A percentile compares a stretch with the other conserved stretches of the same genome.
phyloP scores from a whole-genome alignment of 2,329 filamentous ascomycete species.

The Pseudogymnoascus sp. region DNA sequence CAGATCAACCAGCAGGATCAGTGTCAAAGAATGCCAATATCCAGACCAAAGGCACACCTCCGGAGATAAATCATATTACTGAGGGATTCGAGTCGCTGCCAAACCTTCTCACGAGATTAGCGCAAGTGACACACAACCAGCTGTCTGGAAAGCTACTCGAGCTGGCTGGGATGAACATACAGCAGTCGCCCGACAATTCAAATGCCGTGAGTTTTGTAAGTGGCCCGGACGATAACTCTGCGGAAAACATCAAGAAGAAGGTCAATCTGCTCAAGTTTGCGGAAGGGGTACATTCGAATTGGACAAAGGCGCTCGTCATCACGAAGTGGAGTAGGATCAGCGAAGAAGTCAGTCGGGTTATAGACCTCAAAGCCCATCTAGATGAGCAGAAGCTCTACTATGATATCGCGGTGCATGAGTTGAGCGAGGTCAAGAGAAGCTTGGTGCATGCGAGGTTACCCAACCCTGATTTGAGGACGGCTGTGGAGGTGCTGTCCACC shows the following conservation, averaged over 20 bases:
- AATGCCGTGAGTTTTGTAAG: conserved; percentile 34
- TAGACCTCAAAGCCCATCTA: conserved; percentile 75
- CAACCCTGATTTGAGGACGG: conserved; percentile 85
- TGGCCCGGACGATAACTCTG: conserved; percentile 46
- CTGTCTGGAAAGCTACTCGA: conserved; percentile 62
- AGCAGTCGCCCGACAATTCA: conserved; percentile 44
- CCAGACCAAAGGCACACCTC: conserved; percentile 50
- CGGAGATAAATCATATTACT: conserved; percentile 62
- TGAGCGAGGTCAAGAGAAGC: conserved; percentile 65
- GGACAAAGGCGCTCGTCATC: conserved; percentile 87
- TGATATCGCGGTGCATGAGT: conserved; percentile 48
- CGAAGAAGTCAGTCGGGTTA: conserved; percentile 72
- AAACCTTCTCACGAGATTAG: conserved; percentile 65
- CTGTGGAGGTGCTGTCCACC: conserved; percentile 73
- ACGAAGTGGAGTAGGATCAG: conserved; percentile 81
- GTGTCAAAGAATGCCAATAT: conserved; percentile 23
- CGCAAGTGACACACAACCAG: conserved; percentile 75
- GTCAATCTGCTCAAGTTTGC: conserved; percentile 65
- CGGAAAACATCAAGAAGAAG: conserved; percentile 69
- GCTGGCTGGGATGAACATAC: conserved; percentile 59
- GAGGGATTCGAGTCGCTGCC: conserved; percentile 69
- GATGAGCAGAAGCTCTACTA: conserved; percentile 54
- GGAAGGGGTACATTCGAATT: conserved; percentile 72
- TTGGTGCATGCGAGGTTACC: conserved; percentile 67
- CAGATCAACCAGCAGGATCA: conserved; percentile 14